Percentiles rank a stretch among this genome's conserved stretches.
Evolutionary conservation across 495 filamentous ascomycete genomes (phyloP).

Genomic region (Penicillium manginii): DNA sequence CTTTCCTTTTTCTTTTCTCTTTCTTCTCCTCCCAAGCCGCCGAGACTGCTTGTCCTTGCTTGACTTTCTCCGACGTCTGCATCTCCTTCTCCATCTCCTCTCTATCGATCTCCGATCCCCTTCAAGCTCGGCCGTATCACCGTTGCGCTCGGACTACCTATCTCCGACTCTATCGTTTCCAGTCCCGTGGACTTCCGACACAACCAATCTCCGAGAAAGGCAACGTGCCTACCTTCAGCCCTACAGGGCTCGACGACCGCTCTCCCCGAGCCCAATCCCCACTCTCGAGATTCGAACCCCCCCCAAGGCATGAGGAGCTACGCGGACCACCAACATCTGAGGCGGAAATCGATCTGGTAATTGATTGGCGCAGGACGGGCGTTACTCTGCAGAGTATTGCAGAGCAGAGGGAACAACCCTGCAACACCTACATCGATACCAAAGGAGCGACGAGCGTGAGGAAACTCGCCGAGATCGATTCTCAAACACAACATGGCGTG

Average conservation of each 20-base stretch:
- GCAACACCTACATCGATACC: slow-evolving; percentile 1
- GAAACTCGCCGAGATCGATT: slow-evolving; percentile 1
- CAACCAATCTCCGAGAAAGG: slow-evolving; percentile 1
- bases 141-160: slow-evolving; percentile 4
- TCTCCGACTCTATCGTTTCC: not conserved
- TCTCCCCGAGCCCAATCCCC: slow-evolving; percentile 10
- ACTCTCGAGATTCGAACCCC: slow-evolving; percentile 1
- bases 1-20: slow-evolving; percentile 25
- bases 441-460: slow-evolving; percentile 8
- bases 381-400: not conserved
- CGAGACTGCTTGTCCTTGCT: slow-evolving; percentile 3
- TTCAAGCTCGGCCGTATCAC: not conserved
- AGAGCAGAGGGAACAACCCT: no score
- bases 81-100: not conserved
- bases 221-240: slow-evolving; percentile 19
- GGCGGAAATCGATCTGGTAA: slow-evolving; percentile 33
- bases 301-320: slow-evolving; percentile 39
- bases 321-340: slow-evolving; percentile 19
- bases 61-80: not conserved
- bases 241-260: slow-evolving; percentile 21
- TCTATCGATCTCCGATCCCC: not conserved
- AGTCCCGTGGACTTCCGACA: not conserved
- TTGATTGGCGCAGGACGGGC: slow-evolving; percentile 15
- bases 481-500: slow-evolving; percentile 70
- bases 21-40: slow-evolving; percentile 17